These are phyloP conservation scores for Mucor velutinosus DNA, from an alignment of 371 early-diverging fungal species.

Conservation along the genomic window DNA sequence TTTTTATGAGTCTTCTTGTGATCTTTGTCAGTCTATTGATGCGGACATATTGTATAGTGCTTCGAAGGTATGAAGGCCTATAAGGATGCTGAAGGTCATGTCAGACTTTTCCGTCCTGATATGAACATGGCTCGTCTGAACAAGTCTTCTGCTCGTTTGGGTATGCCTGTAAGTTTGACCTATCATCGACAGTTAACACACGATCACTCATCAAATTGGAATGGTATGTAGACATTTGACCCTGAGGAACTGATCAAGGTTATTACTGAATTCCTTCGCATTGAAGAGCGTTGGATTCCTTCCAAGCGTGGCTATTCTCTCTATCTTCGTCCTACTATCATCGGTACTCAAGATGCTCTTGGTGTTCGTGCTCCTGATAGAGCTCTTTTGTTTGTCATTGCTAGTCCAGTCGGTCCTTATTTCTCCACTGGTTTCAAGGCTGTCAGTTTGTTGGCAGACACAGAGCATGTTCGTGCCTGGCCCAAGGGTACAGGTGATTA, in stretches of 20 bases:
- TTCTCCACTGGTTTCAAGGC: slow-evolving; percentile 87
- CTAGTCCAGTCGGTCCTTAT: slow-evolving; percentile 92
- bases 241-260: slow-evolving; percentile 73
- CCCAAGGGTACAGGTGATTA: slow-evolving; percentile 92
- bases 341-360: slow-evolving; percentile 82
- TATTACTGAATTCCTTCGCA: slow-evolving; percentile 77
- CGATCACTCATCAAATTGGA: background rate
- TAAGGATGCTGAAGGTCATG: slow-evolving; percentile 77
- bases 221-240: slow-evolving; percentile 61
- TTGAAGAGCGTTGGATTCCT: slow-evolving; percentile 86
- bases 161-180: slow-evolving; percentile 67
- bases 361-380: slow-evolving; percentile 68
- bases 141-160: slow-evolving; percentile 71
- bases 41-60: slow-evolving; percentile 44
- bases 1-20: too few species aligned
- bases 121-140: slow-evolving; percentile 88
- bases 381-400: slow-evolving; percentile 84
- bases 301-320: slow-evolving; percentile 86
- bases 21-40: background rate
- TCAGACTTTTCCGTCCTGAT: slow-evolving; percentile 86
- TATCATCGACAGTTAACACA: too few species aligned
- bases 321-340: slow-evolving; percentile 92
- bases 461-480: slow-evolving; percentile 88
- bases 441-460: slow-evolving; percentile 77
- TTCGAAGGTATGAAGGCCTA: slow-evolving; percentile 95